Percentiles rank a stretch among this genome's conserved stretches.
Conservation (phyloP, 768 basidiomycete genomes). For the Thelephora ganbajun region DNA sequence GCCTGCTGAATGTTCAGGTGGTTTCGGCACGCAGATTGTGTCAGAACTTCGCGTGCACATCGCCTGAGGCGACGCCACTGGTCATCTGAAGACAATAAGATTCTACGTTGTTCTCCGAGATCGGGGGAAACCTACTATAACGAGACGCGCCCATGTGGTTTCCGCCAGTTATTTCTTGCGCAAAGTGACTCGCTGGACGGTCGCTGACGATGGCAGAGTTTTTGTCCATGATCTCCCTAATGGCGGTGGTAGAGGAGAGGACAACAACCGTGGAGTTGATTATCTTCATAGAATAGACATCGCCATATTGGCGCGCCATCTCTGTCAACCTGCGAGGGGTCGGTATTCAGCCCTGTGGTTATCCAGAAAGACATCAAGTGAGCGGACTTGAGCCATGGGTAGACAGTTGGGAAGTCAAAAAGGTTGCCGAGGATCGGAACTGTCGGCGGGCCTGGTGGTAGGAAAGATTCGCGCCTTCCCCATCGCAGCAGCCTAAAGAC, state of each 20-base stretch:
- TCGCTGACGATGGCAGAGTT: constrained; percentile 12
- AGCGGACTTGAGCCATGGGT: constrained; percentile 6
- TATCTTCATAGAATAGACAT: constrained; percentile 15
- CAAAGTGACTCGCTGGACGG: constrained; percentile 13
- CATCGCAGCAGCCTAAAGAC: not conserved
- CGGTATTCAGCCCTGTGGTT: constrained; percentile 5
- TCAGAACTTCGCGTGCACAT: constrained; percentile 7
- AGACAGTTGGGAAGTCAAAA: constrained; percentile 8
- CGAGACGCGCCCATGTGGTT: constrained; percentile 6
- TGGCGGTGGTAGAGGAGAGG: constrained; percentile 11
- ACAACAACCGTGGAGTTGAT: constrained; percentile 13
- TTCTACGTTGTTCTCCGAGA: constrained; percentile 9
- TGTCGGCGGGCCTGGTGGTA: constrained; percentile 16
- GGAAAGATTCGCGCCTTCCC: constrained; percentile 2
- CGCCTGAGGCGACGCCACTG: not conserved
- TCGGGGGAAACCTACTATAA: not conserved
- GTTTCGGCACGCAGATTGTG: constrained; percentile 8
- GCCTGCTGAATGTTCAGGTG: constrained; percentile 16
- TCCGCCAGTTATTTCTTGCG: constrained; percentile 9
- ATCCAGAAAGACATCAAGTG: not conserved
- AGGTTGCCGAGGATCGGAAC: constrained; percentile 11
- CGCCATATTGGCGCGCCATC: constrained; percentile 17
- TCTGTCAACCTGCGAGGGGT: constrained; percentile 13
- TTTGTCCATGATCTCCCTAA: constrained; percentile 18
- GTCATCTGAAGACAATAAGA: not conserved